Base-by-base conservation (phyloP, 495 filamentous ascomycete genomes). In the Penicillium ucsense region DNA sequence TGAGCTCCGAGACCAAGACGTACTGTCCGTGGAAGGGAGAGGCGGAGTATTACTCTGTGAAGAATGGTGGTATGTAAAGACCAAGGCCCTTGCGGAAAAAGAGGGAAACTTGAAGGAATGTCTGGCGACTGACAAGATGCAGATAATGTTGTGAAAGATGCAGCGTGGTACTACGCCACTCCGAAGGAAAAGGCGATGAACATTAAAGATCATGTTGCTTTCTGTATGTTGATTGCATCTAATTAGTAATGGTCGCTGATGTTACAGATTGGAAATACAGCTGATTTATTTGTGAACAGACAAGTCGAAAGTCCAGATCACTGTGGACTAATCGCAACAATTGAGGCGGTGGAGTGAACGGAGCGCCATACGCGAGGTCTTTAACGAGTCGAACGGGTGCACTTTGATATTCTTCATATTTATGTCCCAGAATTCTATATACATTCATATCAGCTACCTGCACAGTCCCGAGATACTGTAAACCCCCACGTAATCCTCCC, bases 21-120 rank as follows among this genome's bases (percentile, higher is more conserved):
- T 49, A 66, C 41, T 88, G 84, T 57, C 67, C 72, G 2, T 86
- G 83, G 83, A 88, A 88, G 53, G 84, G 84, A n/a, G 62, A 72
- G 33, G 79, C 82, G 1, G 75, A 70, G 6, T 88, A 86, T 56
- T 87, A 86, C 60, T 78, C 71, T 9, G 63, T 88, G 46, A 71
- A 71, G 10, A 68, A 76, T 29, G 74, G 78, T 49, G 79, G 79
- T 80, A 51, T 31, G 65, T 35, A 1, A 30, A n/a, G 20, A 20
- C 20, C 1, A 20, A 20, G 20, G 20, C 20, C 20, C 20, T 20
- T 20, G 20, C 20, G 3, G 31, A 35, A 28, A 5, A 4, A 33
- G 29, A 47, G 27, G 4, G 29, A 30, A 30, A 6, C 12, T 35
- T 35, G 20, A 40, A 12, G 9, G 6, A 35, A 70, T 66, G 30